Conservation (phyloP, 1,284 basidiomycete genomes). For the Fomitopsis palustris region DNA sequence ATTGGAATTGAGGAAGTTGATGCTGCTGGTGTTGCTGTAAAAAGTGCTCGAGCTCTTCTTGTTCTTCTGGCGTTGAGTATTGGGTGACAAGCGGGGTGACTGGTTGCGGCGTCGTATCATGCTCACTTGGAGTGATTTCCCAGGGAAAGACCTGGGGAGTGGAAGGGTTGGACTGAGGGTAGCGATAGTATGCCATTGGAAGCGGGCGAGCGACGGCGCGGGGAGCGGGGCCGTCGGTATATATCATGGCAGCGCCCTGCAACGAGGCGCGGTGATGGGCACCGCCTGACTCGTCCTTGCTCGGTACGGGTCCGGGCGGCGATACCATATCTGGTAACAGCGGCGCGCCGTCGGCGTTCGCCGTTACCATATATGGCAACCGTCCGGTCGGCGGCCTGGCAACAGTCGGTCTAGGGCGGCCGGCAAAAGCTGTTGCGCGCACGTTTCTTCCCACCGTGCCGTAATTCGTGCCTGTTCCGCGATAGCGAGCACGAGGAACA, state of each 20-base stretch:
- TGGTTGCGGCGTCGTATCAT: constrained; percentile 12
- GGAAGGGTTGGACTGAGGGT: constrained; percentile 19
- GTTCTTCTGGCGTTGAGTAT: not conserved
- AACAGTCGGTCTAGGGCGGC: not conserved
- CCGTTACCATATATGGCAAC: constrained; percentile 1
- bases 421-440: not conserved
- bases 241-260: not conserved
- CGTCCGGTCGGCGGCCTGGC: not conserved
- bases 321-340: not conserved
- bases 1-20: constrained; percentile 3
- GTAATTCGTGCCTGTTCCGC: not conserved
- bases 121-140: constrained; percentile 14
- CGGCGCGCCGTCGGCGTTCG: not conserved
- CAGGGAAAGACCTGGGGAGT: constrained; percentile 23
- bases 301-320: constrained; percentile 4
- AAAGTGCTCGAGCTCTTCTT: not conserved
- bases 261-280: not conserved
- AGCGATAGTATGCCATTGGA: constrained; percentile 22
- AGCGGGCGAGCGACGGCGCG: not conserved
- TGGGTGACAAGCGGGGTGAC: not conserved
- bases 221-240: not conserved
- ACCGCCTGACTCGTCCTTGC: not conserved
- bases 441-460: not conserved
- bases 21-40: constrained; percentile 7
- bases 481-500: not conserved